A percentile compares a stretch with the other conserved stretches of the same genome.
These are phyloP conservation scores for Fragilaria crotonensis DNA, from an alignment of 108 stramenopile genomes.

Conservation along the genomic window DNA sequence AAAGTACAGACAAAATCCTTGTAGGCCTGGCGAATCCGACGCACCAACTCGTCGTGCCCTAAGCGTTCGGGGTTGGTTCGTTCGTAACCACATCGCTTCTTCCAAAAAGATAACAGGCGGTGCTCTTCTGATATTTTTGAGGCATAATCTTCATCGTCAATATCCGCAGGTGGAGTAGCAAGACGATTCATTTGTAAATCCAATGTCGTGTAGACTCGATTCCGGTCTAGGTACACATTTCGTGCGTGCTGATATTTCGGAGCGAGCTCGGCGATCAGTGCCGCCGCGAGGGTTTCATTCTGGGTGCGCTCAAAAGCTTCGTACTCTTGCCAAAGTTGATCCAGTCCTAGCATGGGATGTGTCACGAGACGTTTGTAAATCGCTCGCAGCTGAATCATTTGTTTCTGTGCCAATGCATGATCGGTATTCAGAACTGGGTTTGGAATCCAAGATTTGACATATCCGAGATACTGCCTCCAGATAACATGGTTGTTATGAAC, in stretches of 20 bases:
- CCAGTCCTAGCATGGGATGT: slow-evolving; percentile 79
- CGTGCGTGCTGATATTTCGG: slow-evolving; percentile 86
- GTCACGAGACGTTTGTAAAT: slow-evolving; percentile 71
- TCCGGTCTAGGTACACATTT: slow-evolving; percentile 74
- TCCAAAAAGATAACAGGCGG: slow-evolving; percentile 55
- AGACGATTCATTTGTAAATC: slow-evolving; percentile 47
- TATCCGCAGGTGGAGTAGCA: slow-evolving; percentile 60
- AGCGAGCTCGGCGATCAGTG: slow-evolving; percentile 57
- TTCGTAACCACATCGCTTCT: slow-evolving; percentile 71
- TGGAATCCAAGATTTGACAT: slow-evolving; percentile 45
- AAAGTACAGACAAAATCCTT: slow-evolving; percentile 70
- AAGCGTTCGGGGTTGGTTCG: slow-evolving; percentile 85
- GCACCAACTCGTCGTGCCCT: slow-evolving; percentile 32
- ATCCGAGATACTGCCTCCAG: slow-evolving; percentile 67
- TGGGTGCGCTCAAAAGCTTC: slow-evolving; percentile 74
- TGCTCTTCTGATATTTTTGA: slow-evolving; percentile 54
- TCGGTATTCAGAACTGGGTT: slow-evolving; percentile 3
- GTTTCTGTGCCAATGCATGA: slow-evolving; percentile 41
- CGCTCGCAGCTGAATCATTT: slow-evolving; percentile 52
- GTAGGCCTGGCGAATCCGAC: slow-evolving; percentile 60
- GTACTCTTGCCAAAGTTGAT: slow-evolving; percentile 83
- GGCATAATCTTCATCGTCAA: slow-evolving; percentile 34
- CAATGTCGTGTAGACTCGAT: slow-evolving; percentile 46
- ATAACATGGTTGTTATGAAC: slow-evolving; percentile 58
- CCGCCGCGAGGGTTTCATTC: slow-evolving; percentile 63